A percentile compares a stretch with the other conserved stretches of the same genome.
These are phyloP conservation scores for Porpolomopsis calyptriformis DNA, from an alignment of 768 basidiomycete genomes.

Conservation along the genomic window DNA sequence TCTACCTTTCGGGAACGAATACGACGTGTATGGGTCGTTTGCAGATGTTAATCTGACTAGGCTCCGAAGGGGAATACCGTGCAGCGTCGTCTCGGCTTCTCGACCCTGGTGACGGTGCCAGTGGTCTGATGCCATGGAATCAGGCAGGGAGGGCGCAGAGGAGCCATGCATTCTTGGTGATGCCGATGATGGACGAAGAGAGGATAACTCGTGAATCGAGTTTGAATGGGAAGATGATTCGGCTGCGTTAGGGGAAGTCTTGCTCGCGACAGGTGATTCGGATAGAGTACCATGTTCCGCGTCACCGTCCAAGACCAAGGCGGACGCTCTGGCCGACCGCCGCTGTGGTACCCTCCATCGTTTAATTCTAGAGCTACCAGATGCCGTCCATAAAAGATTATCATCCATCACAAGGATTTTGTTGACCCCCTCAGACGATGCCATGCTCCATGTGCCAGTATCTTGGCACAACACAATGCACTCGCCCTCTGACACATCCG, in stretches of 20 bases:
- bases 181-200: constrained; percentile 15
- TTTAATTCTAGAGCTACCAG: constrained; percentile 68
- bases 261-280: constrained; percentile 11
- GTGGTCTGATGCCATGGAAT: constrained; percentile 25
- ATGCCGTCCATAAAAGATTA: constrained; percentile 81
- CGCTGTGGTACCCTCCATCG: constrained; percentile 68
- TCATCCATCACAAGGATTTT: constrained; percentile 78
- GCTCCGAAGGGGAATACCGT: constrained; percentile 61
- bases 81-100: constrained; percentile 29
- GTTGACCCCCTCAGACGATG: constrained; percentile 52
- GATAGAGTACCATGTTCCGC: constrained; percentile 13
- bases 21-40: constrained; percentile 47
- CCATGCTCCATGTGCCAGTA: constrained; percentile 27
- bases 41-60: constrained; percentile 61
- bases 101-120: constrained; percentile 17
- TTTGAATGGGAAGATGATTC: constrained; percentile 6
- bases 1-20: constrained; percentile 28
- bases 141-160: constrained; percentile 23
- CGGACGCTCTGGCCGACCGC: constrained; percentile 26
- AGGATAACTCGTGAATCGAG: constrained; percentile 2
- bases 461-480: constrained; percentile 78
- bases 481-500: constrained; percentile 79
- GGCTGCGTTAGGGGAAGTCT: constrained; percentile 5
- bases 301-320: constrained; percentile 17
- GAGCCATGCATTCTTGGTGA: constrained; percentile 21